Evolutionary conservation across 441 rosid genomes (phyloP), one percentile per base, ranked within the genome.

Genomic region (Croton setiger): DNA sequence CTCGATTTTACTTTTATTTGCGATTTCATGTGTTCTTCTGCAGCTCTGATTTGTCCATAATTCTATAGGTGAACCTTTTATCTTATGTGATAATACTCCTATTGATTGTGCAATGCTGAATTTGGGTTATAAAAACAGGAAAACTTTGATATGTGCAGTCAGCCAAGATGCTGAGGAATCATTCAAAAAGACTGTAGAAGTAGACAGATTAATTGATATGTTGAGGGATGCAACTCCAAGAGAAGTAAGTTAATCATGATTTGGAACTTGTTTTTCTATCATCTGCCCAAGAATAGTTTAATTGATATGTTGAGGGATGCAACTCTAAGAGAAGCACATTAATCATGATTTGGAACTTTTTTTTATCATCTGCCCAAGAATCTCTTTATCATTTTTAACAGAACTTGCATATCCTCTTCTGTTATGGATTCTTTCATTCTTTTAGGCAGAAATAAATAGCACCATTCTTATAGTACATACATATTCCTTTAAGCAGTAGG

Each of bases 181-280:
- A 53, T 94, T 94, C 76, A 91, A 84, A 83, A 94, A 88, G 91
- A 91, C 96, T 44, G 91, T 94, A 6, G 92, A 83, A 85, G 78
- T 87, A 57, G 98, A 94, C 76, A 80, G 74, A 71, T 84, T 91
- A 80, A 94, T 90, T 5, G 97, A 89, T 74, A 75, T 79, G 61
- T 84, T 91, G 77, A 82, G 81, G 80, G 89, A 89, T 76, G 96
- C 92, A 23, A 91, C 75, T 85, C 91, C 90, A 5, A 75, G 68
- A 53, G 87, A 91, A 84, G 97, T 88, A 76, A 80, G 82, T 36
- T 33, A 35, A 57, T 23, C 17, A 21, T 47, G 33, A 9, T 39
- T 48, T 35, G 17, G 51, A 4, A 15, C 54, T 72, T 61, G 47
- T 62, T 66, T 48, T 35, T 37, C 7, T 27, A 4, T 31, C 67